Evolutionary conservation across 352 stramenopile species (phyloP), one percentile per base, ranked within the genome.

Genomic region (Pythium brachiatum): DNA sequence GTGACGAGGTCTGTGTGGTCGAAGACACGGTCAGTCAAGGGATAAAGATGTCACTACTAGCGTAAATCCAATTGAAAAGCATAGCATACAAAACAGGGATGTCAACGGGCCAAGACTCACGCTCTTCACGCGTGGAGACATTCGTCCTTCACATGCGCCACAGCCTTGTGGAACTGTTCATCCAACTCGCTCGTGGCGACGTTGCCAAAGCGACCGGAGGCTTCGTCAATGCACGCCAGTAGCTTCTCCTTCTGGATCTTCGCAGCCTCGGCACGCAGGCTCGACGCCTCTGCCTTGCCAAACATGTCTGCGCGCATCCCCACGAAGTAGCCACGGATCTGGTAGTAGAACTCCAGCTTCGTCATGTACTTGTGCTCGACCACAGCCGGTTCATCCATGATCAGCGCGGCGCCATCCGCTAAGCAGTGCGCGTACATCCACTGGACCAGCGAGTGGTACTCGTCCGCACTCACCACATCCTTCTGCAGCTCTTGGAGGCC

Each of bases 341-440:
- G 68, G 54, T 75, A 78, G 69, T 78, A 83, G 50, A 83, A 80
- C 47, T 80, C 75, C 16, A 78, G 52, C 63, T 83, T 83, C 16
- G 75, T 78, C 72, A 80, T 83, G 64, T 76, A 72, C 54, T 64
- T 61, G 8, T 68, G 60, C 41, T 64, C 64, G 21, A 69, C 55
- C 5, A 12, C 15, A 25, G 21, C 38, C 41, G 18, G 43, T 25
- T 9, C n/a, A 25, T 62, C 38, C 21, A 57, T 58, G 48, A 25
- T 32, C 27, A 53, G 34, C 11, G 52, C 23, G 9, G 64, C 29
- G 15, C 62, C 58, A 38, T 70, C 58, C 18, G 56, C 67, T 1
- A 50, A 60, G 31, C 73, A 78, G 52, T 81, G 70, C n/a, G 59
- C 32, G 55, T 76, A 76, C 73, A 81, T 81, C 60, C 60, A 67